phyloP scores from a whole-genome alignment of 2,329 filamentous ascomycete species.

The Arachnomyces sp. region DNA sequence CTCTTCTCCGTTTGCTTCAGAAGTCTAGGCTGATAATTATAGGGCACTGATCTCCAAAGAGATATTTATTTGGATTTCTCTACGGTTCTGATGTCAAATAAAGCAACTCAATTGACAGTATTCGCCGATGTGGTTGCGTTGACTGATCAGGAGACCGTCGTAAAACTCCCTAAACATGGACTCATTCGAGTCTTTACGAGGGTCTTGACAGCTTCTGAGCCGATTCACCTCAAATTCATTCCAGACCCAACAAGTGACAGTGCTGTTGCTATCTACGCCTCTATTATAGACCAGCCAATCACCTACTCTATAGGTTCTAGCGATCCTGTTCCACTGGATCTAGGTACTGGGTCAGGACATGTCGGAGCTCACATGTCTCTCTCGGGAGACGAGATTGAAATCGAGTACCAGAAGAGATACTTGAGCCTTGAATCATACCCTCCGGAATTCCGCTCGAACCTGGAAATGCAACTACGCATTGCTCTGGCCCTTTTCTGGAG shows the following conservation, averaged over 20 bases:
- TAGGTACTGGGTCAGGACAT: neutral
- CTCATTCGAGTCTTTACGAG: neutral
- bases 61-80: constrained; percentile 1
- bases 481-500: neutral
- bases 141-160: neutral
- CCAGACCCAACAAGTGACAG: neutral
- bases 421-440: no score
- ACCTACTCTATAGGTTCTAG: no score
- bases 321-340: no score
- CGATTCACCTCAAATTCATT: neutral
- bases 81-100: neutral
- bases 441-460: neutral
- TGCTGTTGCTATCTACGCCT: neutral
- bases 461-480: constrained; percentile 1
- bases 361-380: neutral
- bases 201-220: constrained; percentile 1
- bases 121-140: constrained; percentile 2
- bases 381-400: no score
- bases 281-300: constrained; percentile 2
- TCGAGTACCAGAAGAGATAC: no score
- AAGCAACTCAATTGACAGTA: no score
- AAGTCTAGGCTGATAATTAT: no score
- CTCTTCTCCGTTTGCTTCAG: no score
- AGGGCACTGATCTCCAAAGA: neutral
- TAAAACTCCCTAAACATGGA: neutral